Conservation (phyloP, 345 rosid species). For the Syzygium aromaticum region DNA sequence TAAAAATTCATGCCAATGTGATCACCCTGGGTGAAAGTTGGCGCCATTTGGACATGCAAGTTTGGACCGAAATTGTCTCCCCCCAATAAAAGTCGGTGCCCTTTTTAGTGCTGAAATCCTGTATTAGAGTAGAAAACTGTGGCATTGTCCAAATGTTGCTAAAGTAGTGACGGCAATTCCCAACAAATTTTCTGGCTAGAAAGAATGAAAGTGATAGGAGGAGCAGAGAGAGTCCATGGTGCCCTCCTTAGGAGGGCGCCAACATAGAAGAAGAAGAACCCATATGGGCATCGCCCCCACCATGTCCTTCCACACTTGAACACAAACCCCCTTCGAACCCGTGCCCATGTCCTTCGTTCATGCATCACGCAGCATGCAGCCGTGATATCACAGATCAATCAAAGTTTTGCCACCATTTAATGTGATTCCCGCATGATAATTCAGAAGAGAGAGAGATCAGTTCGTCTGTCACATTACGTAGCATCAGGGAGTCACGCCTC, state of each 20-base stretch:
- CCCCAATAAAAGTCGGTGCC: neutral
- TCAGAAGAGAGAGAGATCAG: neutral
- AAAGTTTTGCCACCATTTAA: neutral
- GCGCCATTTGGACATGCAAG: neutral
- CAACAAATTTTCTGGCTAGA: neutral
- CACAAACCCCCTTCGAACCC: neutral
- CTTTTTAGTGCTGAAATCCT: neutral
- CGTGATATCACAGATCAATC: neutral
- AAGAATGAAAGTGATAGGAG: neutral
- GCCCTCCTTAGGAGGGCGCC: neutral
- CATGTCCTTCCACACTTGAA: slow-evolving; percentile 3
- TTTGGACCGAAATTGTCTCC: too few relatives aligned
- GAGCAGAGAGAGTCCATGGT: neutral
- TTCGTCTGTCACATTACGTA: neutral
- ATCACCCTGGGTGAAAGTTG: neutral
- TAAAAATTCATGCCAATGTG: neutral
- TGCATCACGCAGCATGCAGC: neutral
- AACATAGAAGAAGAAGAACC: neutral
- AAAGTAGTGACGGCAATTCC: neutral
- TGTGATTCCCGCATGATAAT: neutral
- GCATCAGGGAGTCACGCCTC: neutral
- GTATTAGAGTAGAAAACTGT: neutral
- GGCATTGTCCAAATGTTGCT: neutral
- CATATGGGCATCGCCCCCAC: neutral
- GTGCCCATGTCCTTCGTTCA: neutral